Conservation (phyloP, 1,284 basidiomycete species). For the Cutaneotrichosporon cutaneum region DNA sequence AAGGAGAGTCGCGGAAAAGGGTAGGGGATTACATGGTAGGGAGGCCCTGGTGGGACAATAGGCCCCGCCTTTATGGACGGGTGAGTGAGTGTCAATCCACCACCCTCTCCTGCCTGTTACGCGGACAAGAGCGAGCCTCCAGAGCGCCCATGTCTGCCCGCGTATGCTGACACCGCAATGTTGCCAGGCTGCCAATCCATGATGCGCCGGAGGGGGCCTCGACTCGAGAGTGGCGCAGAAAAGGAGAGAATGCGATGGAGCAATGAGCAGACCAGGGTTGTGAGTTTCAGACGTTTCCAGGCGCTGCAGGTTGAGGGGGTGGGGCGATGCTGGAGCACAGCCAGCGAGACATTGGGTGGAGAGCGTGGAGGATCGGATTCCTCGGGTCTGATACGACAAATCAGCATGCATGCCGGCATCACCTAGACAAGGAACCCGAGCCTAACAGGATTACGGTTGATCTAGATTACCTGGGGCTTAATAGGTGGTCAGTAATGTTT, state of each 20-base stretch:
- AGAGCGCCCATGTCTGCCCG: background rate
- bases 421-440: background rate
- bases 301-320: background rate
- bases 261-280: constrained; percentile 3
- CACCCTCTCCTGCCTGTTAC: background rate
- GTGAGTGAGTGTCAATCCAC: background rate
- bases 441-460: background rate
- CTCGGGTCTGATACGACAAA: background rate
- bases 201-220: background rate
- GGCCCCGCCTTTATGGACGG: background rate
- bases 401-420: background rate
- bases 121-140: background rate
- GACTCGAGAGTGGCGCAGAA: background rate
- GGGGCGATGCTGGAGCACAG: background rate
- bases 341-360: background rate
- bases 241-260: background rate
- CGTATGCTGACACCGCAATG: background rate
- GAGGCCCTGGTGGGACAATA: background rate
- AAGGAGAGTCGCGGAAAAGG: background rate
- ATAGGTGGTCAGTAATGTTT: background rate
- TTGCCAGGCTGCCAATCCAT: background rate
- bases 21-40: background rate
- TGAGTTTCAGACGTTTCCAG: constrained; percentile 5
- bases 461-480: background rate
- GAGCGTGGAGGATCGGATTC: background rate